Evolutionary conservation across 495 filamentous ascomycete genomes (phyloP).

Genomic region (Tuber borchii): DNA sequence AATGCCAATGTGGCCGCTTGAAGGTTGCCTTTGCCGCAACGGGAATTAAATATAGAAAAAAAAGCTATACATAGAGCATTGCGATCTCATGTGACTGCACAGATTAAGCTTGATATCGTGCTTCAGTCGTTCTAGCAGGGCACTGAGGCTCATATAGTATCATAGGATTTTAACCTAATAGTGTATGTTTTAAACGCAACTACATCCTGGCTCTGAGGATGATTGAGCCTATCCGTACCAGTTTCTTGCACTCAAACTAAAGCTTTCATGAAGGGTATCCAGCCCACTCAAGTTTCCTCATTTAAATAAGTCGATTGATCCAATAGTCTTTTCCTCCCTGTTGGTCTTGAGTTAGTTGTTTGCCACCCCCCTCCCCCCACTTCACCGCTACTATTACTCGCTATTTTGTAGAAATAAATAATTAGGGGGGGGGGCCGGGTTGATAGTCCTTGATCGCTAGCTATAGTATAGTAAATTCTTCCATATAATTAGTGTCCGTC

Average conservation of each 20-base stretch:
- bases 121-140: not conserved
- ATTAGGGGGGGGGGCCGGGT: not conserved
- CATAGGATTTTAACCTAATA: not conserved
- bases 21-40: not conserved
- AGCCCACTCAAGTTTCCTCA: not conserved
- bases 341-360: not conserved
- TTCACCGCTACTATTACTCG: not conserved
- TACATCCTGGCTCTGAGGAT: not conserved
- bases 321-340: not conserved
- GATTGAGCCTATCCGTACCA: not conserved
- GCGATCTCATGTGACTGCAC: not conserved
- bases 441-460: not conserved
- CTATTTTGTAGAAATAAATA: not conserved
- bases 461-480: not conserved
- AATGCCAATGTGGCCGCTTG: not conserved
- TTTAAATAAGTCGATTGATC: not conserved
- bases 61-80: not conserved
- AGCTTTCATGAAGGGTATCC: not conserved
- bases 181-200: not conserved
- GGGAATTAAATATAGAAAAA: not conserved
- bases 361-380: not conserved
- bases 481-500: not conserved
- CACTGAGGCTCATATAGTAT: not conserved
- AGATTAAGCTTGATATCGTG: not conserved
- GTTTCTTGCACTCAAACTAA: not conserved